These are phyloP conservation scores for Casaregolazyma lundiana DNA, from an alignment of 1,139 yeast genomes.

Conservation along the genomic window DNA sequence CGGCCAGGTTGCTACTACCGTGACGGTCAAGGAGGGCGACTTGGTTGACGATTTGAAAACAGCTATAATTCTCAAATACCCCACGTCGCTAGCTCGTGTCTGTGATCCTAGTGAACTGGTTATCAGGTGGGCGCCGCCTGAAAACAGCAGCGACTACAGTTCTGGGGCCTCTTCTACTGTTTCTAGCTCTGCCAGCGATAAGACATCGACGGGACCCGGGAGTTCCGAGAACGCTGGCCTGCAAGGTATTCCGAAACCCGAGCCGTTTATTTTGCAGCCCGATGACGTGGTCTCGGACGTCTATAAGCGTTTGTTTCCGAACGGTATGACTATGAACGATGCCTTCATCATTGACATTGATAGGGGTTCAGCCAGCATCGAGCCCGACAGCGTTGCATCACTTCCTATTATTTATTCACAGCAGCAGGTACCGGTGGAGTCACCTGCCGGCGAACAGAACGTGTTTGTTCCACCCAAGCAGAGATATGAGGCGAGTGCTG, in stretches of 20 bases:
- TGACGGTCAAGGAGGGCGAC: slow-evolving; percentile 49
- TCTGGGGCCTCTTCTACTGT: not conserved
- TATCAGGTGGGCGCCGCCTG: slow-evolving; percentile 15
- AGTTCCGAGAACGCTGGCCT: not conserved
- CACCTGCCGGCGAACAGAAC: not conserved
- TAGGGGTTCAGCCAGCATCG: slow-evolving; percentile 1
- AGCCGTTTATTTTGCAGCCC: slow-evolving; percentile 35
- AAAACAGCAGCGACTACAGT: not conserved
- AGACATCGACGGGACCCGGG: too few relatives aligned
- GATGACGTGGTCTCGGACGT: slow-evolving; percentile 60
- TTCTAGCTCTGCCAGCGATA: not conserved
- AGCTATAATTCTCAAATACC: slow-evolving; percentile 57
- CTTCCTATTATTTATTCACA: not conserved
- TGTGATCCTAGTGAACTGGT: slow-evolving; percentile 68
- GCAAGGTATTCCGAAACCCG: not conserved
- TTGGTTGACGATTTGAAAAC: slow-evolving; percentile 71
- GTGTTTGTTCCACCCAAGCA: not conserved
- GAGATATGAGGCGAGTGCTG: not conserved
- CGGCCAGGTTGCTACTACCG: slow-evolving; percentile 62
- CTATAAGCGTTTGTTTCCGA: slow-evolving; percentile 57
- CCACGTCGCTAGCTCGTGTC: slow-evolving; percentile 57
- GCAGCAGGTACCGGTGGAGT: not conserved
- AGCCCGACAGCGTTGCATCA: not conserved
- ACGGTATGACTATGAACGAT: slow-evolving; percentile 65
- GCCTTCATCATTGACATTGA: slow-evolving; percentile 48